Evolutionary conservation across 2,329 filamentous ascomycete species (phyloP), one percentile per base, ranked within the genome.

Genomic region (Leptographium flavum): DNA sequence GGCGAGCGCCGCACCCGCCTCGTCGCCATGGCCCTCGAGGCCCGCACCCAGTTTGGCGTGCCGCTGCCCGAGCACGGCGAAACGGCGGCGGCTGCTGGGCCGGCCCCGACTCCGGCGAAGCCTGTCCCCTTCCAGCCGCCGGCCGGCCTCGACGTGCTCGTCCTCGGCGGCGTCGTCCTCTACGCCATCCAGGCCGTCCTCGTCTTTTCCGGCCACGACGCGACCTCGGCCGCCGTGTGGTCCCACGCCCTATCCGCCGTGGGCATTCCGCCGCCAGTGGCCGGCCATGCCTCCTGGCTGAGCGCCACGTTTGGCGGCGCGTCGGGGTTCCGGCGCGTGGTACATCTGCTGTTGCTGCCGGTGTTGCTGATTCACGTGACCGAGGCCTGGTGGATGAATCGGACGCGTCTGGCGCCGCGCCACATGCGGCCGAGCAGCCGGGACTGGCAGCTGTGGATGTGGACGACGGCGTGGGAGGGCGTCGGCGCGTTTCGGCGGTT

Each of bases 1-100:
- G 62, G 67, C 31, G 84, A 94, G 47, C 73, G 79, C 10, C 78
- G 86, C 44, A 66, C 72, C 39, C 75, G 83, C 43, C 67, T 90
- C 35, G 77, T 93, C 41, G 76, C 79, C 43, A 83, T 95, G 77
- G 60, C 74, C 61, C 52, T 76, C 66, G 57, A 60, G 57, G 57
- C 74, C 53, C 70, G 82, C 30, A 54, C 64, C 28, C 71, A 63
- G 1, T 73, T 94, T 13, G 77, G 74, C 15, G 68, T 82, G 21
- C 77, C 67, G 53, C 52, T 58, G 15, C 54, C 59, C 0, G 70
- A 72, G 0, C 51, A 57, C 5, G 66, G 55, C 69, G n/a, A n/a
- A n/a, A n/a, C n/a, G n/a, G n/a, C n/a, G n/a, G n/a, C n/a, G n/a
- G n/a, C n/a, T n/a, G n/a, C n/a, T n/a, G n/a, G n/a, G n/a, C n/a